Base-by-base conservation (phyloP, 2,329 filamentous ascomycete genomes). In the Colletotrichum salicis region DNA sequence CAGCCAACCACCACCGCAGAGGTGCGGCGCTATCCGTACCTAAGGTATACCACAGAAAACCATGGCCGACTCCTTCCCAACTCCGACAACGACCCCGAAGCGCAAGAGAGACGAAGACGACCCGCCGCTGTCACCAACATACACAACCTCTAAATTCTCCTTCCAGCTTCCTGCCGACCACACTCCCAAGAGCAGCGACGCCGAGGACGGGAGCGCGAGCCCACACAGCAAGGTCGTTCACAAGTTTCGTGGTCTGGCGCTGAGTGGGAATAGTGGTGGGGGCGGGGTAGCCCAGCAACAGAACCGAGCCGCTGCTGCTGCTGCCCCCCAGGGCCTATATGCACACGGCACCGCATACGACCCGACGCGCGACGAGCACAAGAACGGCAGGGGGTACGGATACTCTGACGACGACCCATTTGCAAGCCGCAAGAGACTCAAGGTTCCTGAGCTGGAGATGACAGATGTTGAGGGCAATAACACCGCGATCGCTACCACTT, bases 151-250 rank as follows among this genome's bases (percentile, higher is more conserved):
- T 70, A 77, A 81, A 59, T 88, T 88, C 78, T 84, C 85, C 1
- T 89, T 89, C 75, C 83, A 86, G 67, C 73, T 78, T 56, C 65
- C 80, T 74, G 70, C 15, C 15, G 37, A 41, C 15, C 37, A 77
- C 41, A 29, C 27, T 29, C 61, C 78, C 70, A 69, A 79, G 45
- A 66, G 77, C 31, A 67, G 77, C 33, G 72, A 79, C 52, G 41
- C 19, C 1, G 84, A 86, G 35, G 86, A 87, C 62, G 87, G 86
- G 70, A 84, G 80, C 76, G 83, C 79, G 74, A 90, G 88, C 73
- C 87, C 88, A n/a, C 83, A 85, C 65, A 85, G 85, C 54, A 84
- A 80, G 65, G 86, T 90, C 52, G 86, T 85, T 51, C 85, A 86
- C 76, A 83, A 83, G 75, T 89, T 90, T 79, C 82, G 83, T 62